Evolutionary conservation across 345 rosid species (phyloP), one percentile per base, ranked within the genome.

Genomic region (Eucalyptus urophylla): DNA sequence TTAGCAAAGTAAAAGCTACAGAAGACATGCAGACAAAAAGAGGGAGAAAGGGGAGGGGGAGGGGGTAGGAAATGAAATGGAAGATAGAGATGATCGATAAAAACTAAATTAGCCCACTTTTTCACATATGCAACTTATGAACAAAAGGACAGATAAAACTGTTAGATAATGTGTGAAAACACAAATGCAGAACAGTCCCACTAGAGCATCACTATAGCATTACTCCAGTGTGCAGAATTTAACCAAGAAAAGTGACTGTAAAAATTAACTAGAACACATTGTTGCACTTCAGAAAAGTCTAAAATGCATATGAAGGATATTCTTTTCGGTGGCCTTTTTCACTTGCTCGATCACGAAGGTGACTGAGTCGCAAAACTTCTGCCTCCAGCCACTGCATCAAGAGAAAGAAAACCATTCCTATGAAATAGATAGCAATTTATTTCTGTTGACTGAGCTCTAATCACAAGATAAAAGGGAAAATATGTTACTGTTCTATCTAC

Each of bases 281-380:
- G 43, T 8, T 37, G 67, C 21, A 33, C 47, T 76, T 40, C 43
- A 87, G 47, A 50, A 51, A 76, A 40, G 85, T 50, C n/a, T 43
- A 88, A 72, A 65, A 60, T 81, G 86, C 67, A 60, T 43, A 91
- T 22, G 90, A 97, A 98, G 99, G 99, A 98, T 98, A 98, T 97
- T 97, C 98, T 92, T 98, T 98, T 90, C 98, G 94, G 49, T 91
- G 96, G 45, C 99, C 99, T 94, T 92, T 90, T 86, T 98, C 99
- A 93, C 99, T 98, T 37, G 99, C 99, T 91, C 99, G 99, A 95
- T 98, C 99, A 89, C 99, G 97, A 86, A 98, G 97, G 94, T 98
- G 99, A 92, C 95, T 94, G 88, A 95, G 91, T 69, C 99, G 97
- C 86, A 95, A 89, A 89, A 95, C 94, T 95, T 98, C 99, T 56